phyloP scores from a whole-genome alignment of 192 early-diverging fungal species.

The Coemansia sp. region DNA sequence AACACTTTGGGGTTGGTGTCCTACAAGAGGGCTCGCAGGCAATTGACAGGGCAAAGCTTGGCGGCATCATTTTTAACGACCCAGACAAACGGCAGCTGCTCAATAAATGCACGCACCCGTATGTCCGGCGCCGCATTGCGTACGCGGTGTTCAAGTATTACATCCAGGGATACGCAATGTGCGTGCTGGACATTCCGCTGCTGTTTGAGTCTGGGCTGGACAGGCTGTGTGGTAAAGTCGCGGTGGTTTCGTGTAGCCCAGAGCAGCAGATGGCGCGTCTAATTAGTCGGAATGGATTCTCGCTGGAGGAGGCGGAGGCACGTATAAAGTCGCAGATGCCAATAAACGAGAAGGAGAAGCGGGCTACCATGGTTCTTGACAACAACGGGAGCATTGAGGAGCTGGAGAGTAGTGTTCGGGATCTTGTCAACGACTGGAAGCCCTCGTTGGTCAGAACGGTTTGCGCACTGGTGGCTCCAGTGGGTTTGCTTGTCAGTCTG shows the following conservation, averaged over 20 bases:
- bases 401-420: constrained; percentile 23
- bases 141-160: constrained; percentile 67
- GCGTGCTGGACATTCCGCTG: constrained; percentile 91
- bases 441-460: constrained; percentile 27
- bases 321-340: constrained; percentile 85
- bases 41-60: constrained; percentile 78
- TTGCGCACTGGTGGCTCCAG: constrained; percentile 35
- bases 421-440: constrained; percentile 22
- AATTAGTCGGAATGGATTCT: constrained; percentile 67
- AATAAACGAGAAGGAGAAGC: constrained; percentile 72
- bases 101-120: constrained; percentile 88
- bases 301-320: constrained; percentile 59
- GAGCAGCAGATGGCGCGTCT: constrained; percentile 76
- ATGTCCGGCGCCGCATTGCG: constrained; percentile 81
- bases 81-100: constrained; percentile 66
- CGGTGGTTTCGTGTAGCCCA: constrained; percentile 78
- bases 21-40: constrained; percentile 56
- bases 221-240: constrained; percentile 65
- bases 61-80: constrained; percentile 78
- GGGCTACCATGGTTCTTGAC: constrained; percentile 82
- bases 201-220: constrained; percentile 85
- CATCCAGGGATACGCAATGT: constrained; percentile 65
- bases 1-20: constrained; percentile 73
- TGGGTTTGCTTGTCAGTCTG: constrained; percentile 23
- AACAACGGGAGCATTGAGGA: constrained; percentile 71